Conservation (phyloP, 2,329 filamentous ascomycete genomes). For the Alternaria ethzedia region DNA sequence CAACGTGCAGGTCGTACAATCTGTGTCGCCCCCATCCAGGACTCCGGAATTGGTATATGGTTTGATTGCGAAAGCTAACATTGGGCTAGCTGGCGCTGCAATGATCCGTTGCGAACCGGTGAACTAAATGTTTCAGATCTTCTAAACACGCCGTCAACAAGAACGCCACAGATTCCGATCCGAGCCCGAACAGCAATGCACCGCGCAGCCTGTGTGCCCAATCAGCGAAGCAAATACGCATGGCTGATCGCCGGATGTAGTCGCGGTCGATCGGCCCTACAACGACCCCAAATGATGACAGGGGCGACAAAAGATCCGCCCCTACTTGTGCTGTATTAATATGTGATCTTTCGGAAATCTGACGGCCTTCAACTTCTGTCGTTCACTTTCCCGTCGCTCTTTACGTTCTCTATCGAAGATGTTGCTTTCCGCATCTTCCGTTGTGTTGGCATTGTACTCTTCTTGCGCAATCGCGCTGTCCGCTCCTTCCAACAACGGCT, state of each 20-base stretch:
- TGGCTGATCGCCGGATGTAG: slow-evolving; percentile 1
- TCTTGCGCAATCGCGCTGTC: slow-evolving; percentile 3
- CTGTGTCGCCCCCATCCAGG: neutral
- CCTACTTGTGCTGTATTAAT: slow-evolving; percentile 1
- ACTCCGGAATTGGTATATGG: neutral
- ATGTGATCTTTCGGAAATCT: neutral
- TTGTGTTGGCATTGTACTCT: slow-evolving; percentile 4
- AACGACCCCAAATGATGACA: neutral
- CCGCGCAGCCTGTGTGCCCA: neutral
- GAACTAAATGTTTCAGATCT: neutral
- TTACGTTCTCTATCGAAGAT: neutral
- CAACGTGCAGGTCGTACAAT: neutral
- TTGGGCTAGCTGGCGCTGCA: neutral
- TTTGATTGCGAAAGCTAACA: neutral
- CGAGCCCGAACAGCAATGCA: neutral
- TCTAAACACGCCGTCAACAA: neutral
- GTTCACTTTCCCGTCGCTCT: neutral
- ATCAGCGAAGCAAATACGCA: slow-evolving; percentile 1
- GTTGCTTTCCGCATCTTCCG: neutral
- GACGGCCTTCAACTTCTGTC: neutral
- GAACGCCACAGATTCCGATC: neutral
- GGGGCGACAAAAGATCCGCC: neutral
- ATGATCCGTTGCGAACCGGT: neutral
- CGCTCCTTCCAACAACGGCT: neutral
- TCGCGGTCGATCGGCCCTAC: neutral